phyloP scores from a whole-genome alignment of 108 stramenopile genomes.

The Cyclostephanos tholiformis region DNA sequence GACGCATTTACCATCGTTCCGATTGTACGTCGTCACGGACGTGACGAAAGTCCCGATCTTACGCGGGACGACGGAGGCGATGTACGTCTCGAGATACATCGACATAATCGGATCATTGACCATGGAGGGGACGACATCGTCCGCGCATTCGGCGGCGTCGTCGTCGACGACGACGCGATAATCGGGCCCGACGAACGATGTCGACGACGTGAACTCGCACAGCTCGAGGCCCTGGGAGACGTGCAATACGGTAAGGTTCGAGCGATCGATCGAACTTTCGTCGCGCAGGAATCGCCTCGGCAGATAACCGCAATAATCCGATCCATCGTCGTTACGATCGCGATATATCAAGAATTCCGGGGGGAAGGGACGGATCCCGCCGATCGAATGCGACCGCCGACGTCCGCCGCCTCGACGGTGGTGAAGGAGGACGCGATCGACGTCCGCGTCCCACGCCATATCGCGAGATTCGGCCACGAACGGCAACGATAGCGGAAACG shows the following conservation, averaged over 20 bases:
- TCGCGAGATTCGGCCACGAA: too few relatives aligned
- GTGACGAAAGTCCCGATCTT: conserved; percentile 81
- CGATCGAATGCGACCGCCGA: not conserved
- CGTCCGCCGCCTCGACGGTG: not conserved
- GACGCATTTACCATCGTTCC: conserved; percentile 14
- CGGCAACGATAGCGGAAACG: conserved; percentile 57
- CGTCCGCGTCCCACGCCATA: not conserved
- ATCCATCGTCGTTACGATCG: conserved; percentile 41
- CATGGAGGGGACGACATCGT: not conserved
- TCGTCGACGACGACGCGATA: too few relatives aligned
- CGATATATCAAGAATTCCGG: conserved; percentile 47
- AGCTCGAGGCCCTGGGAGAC: conserved; percentile 66
- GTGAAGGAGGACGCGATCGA: not conserved
- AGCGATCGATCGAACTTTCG: conserved; percentile 14
- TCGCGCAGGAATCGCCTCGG: conserved; percentile 34
- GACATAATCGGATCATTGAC: conserved; percentile 27
- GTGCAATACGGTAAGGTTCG: conserved; percentile 65
- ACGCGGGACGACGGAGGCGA: conserved; percentile 61
- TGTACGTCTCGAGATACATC: conserved; percentile 19
- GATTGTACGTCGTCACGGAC: conserved; percentile 48
- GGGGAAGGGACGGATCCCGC: conserved; percentile 70
- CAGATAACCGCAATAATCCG: conserved; percentile 40
- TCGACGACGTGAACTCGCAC: conserved; percentile 35
- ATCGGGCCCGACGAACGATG: not conserved
- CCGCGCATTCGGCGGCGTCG: not conserved